A percentile compares a stretch with the other conserved stretches of the same genome.
Conservation (phyloP, 2,329 filamentous ascomycete genomes). For the Pseudogymnoascus sp. region DNA sequence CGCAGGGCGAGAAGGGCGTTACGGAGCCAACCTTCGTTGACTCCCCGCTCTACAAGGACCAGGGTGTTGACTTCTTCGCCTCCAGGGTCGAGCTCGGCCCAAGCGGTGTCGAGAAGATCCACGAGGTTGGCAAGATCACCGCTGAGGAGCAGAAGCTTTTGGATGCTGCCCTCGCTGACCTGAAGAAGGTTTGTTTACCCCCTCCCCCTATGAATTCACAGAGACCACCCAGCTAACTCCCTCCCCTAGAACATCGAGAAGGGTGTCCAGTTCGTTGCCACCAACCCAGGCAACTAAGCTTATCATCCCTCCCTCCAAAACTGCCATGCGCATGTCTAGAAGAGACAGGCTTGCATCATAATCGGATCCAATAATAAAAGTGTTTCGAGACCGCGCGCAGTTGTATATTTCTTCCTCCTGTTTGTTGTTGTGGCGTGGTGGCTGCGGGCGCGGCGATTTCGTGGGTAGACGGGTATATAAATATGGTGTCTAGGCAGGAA, state of each 20-base stretch:
- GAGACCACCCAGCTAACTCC: conserved; percentile 18
- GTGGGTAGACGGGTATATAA: conserved; percentile 7
- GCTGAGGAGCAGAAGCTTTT: conserved; percentile 83
- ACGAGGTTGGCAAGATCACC: conserved; percentile 77
- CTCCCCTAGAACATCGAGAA: conserved; percentile 78
- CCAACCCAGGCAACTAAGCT: conserved; percentile 53
- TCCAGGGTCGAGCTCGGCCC: conserved; percentile 93
- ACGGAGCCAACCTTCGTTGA: conserved; percentile 96
- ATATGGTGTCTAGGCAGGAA: conserved; percentile 7
- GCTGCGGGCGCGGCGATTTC: background rate
- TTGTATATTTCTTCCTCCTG: conserved; percentile 4
- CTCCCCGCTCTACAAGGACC: conserved; percentile 95
- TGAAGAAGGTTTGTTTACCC: conserved; percentile 51
- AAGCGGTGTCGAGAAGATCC: conserved; percentile 91
- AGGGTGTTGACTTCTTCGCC: conserved; percentile 95
- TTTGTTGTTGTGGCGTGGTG: conserved; percentile 4
- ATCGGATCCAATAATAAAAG: conserved; percentile 2
- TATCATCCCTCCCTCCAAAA: background rate
- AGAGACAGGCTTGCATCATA: background rate
- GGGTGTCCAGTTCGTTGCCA: conserved; percentile 58
- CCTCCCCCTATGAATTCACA: conserved; percentile 2
- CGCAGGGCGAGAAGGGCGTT: conserved; percentile 89
- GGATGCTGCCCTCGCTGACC: conserved; percentile 73
- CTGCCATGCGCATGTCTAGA: conserved; percentile 8
- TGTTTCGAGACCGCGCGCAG: background rate